Evolutionary conservation across 225 moss, liverwort and hornwort species (phyloP).

Genomic region (Lunularia cruciata): DNA sequence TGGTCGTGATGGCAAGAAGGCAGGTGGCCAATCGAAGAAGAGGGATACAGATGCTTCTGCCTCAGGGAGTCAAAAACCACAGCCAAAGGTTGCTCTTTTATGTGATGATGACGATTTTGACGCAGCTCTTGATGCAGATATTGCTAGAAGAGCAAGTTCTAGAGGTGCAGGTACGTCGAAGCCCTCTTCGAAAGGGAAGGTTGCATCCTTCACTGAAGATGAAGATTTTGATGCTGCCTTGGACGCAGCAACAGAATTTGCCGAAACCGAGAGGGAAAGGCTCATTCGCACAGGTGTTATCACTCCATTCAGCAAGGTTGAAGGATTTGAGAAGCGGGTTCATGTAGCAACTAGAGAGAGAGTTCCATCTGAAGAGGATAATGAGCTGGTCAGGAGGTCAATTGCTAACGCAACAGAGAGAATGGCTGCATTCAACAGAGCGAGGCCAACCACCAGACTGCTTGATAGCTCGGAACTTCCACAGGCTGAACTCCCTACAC

Average conservation of each 20-base stretch:
- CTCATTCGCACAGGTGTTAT: conserved; percentile 89
- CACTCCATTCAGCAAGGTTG: conserved; percentile 87
- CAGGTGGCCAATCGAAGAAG: background rate
- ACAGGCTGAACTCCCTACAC: conserved; percentile 65
- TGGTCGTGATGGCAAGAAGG: background rate
- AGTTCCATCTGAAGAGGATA: conserved; percentile 29
- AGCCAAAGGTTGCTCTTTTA: background rate
- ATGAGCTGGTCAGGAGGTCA: conserved; percentile 65
- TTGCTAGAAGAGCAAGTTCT: conserved; percentile 14
- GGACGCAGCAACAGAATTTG: conserved; percentile 79
- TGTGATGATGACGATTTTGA: conserved; percentile 24
- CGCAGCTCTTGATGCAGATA: conserved; percentile 14
- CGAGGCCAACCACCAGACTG: conserved; percentile 81
- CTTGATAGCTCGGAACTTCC: conserved; percentile 83
- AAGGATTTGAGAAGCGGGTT: conserved; percentile 87
- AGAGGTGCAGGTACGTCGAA: conserved; percentile 2
- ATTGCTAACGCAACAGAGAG: conserved; percentile 74
- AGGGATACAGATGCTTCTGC: background rate
- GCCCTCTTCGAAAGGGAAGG: conserved; percentile 27
- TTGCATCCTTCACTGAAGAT: conserved; percentile 58
- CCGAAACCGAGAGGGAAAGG: conserved; percentile 95
- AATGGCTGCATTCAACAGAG: conserved; percentile 69
- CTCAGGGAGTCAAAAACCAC: conserved; percentile 4
- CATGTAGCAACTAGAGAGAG: conserved; percentile 45
- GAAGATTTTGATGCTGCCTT: conserved; percentile 83